Percentiles rank a stretch among this genome's conserved stretches.
phyloP scores from a whole-genome alignment of 73 alveolate genomes.

The Paramecium sexaurelia region DNA sequence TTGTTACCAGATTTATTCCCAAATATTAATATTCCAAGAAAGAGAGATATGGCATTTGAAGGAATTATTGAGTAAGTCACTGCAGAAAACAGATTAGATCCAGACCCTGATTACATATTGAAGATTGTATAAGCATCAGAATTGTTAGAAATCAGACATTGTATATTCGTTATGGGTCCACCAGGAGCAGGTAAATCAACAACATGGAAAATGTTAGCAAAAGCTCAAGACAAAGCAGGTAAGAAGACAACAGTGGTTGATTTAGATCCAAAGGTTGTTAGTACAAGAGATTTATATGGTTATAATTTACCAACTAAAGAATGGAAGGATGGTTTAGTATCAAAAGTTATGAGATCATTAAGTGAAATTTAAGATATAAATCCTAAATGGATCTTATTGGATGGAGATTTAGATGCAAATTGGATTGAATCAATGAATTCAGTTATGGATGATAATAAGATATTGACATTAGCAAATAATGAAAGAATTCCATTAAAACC shows the following conservation, averaged over 20 bases:
- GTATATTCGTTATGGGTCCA: constrained; percentile 99
- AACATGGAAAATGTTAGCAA: constrained; percentile 99
- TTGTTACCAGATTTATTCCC: constrained; percentile 99
- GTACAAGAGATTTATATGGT: constrained; percentile 99
- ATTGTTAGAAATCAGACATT: constrained; percentile 98
- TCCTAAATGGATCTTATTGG: constrained; percentile 99
- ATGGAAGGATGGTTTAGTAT: constrained; percentile 99
- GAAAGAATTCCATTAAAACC: constrained; percentile 99
- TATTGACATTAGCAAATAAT: constrained; percentile 95
- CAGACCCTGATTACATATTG: constrained; percentile 95
- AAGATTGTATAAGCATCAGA: constrained; percentile 96
- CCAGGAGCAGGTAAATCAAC: constrained; percentile 98
- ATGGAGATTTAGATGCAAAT: constrained; percentile 99
- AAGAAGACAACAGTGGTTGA: constrained; percentile 97
- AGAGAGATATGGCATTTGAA: constrained; percentile 97
- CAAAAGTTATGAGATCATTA: constrained; percentile 98
- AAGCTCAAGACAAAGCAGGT: constrained; percentile 96
- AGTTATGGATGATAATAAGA: constrained; percentile 99
- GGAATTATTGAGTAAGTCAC: constrained; percentile 89
- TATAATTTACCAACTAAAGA: constrained; percentile 98
- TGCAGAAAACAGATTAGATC: constrained; percentile 86
- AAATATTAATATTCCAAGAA: constrained; percentile 94
- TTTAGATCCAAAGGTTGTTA: constrained; percentile 98
- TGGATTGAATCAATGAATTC: constrained; percentile 99
- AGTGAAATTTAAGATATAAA: constrained; percentile 94